Base-by-base conservation (phyloP, 345 rosid genomes). In the Odontarrhena argentea region DNA sequence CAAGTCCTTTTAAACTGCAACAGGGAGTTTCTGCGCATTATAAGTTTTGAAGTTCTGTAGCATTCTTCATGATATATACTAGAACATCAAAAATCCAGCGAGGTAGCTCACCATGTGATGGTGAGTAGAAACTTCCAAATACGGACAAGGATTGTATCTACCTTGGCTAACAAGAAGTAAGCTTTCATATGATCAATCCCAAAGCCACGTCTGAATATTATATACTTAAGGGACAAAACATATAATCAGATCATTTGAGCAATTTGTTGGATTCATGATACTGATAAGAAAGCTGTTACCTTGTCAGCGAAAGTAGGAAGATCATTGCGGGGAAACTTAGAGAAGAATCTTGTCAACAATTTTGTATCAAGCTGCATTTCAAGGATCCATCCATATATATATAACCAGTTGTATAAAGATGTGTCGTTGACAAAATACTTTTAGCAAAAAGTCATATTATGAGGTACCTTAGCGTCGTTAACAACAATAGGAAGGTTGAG, bases 121-220 rank as follows among this genome's bases (percentile, higher is more conserved):
- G 49, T 82, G 66, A 87, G 59, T 50, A 91, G 57, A 70, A 41
- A 72, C n/a, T 54, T 63, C 89, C 89, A 87, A 25, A 81, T 40
- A 26, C 88, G 85, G 9, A 77, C 40, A 64, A 88, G 67, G 50
- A 91, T 79, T n/a, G 79, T 82, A 65, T 86, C 63, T 11, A 83
- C 28, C 77, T 91, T 91, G 51, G 67, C 73, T 65, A 54, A 56
- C 65, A 86, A 14, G 70, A 86, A 86, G 68, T 68, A 91, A 69
- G 76, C 84, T 35, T 76, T 81, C 77, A 65, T 77, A 1, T 74
- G 83, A 78, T 87, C 97, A 32, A 84, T 84, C 54, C 95, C 92
- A 78, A 87, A 77, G 44, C 97, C 95, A 44, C 92, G 86, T 51
- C 93, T 72, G 77, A 91, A 91, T 69, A 86, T 76, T 35, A 91